Percentiles rank a stretch among this genome's conserved stretches.
Evolutionary conservation across 352 stramenopile species (phyloP).

Genomic region (Phytopythium oedochilum): DNA sequence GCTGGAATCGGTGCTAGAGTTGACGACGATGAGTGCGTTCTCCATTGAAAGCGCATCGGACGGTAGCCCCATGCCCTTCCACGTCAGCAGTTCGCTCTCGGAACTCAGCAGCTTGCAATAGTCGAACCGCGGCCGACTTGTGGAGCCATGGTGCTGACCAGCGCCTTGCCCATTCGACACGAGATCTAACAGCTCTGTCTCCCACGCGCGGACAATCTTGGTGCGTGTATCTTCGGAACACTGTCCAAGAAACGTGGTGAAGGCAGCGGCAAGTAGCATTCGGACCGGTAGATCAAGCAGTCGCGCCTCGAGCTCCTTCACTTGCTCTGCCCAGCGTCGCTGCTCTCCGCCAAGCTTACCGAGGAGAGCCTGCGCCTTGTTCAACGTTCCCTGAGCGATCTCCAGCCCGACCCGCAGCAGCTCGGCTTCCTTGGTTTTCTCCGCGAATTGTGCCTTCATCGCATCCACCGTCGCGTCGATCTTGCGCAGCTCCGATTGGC

Average conservation of each 20-base stretch:
- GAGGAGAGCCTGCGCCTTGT: conserved; percentile 89
- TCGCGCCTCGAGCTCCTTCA: conserved; percentile 75
- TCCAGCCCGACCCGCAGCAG: conserved; percentile 86
- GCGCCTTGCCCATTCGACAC: background rate
- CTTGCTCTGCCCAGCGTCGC: conserved; percentile 88
- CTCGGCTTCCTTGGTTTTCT: conserved; percentile 92
- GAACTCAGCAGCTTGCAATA: conserved; percentile 88
- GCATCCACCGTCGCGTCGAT: conserved; percentile 87
- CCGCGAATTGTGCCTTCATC: conserved; percentile 91
- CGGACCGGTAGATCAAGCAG: conserved; percentile 84
- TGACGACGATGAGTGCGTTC: conserved; percentile 90
- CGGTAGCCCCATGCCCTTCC: conserved; percentile 91
- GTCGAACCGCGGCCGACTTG: conserved; percentile 43
- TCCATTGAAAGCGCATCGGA: conserved; percentile 93
- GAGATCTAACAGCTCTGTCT: conserved; percentile 52
- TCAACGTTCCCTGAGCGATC: conserved; percentile 85
- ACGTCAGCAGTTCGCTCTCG: conserved; percentile 92
- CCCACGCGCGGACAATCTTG: conserved; percentile 75
- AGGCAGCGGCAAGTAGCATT: conserved; percentile 90
- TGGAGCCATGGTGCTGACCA: conserved; percentile 11
- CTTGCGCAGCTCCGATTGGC: conserved; percentile 88
- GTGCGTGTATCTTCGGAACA: conserved; percentile 86
- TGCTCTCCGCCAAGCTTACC: conserved; percentile 91
- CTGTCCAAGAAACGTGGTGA: conserved; percentile 93
- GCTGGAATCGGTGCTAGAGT: conserved; percentile 13